phyloP scores from a whole-genome alignment of 371 early-diverging fungal species.

The Mucor mucedo region DNA sequence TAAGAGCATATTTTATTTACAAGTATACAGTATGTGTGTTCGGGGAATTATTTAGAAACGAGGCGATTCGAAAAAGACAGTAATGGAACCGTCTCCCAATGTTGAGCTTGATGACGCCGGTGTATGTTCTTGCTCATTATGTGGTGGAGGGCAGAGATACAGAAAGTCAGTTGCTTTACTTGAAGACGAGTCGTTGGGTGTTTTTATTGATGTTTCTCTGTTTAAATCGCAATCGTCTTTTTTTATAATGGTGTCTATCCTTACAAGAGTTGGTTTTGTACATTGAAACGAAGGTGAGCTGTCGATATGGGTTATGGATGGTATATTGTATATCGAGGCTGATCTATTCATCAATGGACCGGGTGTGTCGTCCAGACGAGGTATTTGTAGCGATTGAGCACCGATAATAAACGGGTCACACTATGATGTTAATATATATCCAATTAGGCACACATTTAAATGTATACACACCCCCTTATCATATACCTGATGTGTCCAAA shows the following conservation, averaged over 20 bases:
- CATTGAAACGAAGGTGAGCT: neutral
- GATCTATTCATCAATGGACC: slow-evolving; percentile 34
- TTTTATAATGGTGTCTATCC: slow-evolving; percentile 27
- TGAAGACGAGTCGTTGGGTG: slow-evolving; percentile 4
- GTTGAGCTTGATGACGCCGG: slow-evolving; percentile 24
- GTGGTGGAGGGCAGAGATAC: slow-evolving; percentile 25
- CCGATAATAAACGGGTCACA: slow-evolving; percentile 28
- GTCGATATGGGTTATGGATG: too few species aligned
- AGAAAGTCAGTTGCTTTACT: slow-evolving; percentile 13
- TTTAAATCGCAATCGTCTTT: slow-evolving; percentile 25
- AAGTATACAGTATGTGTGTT: neutral
- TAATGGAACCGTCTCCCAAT: slow-evolving; percentile 43
- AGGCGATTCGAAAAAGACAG: slow-evolving; percentile 30
- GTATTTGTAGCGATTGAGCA: slow-evolving; percentile 37
- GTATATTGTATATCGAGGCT: neutral
- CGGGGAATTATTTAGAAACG: neutral
- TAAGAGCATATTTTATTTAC: too few species aligned
- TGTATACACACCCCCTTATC: neutral
- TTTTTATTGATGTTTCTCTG: slow-evolving; percentile 36
- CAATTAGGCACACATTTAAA: neutral
- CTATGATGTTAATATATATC: neutral
- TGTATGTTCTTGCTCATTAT: slow-evolving; percentile 16
- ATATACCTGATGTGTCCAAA: slow-evolving; percentile 9
- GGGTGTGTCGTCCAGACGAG: slow-evolving; percentile 34
- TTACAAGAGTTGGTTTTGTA: slow-evolving; percentile 37